Conservation (phyloP, 768 basidiomycete species). For the Podaxis sp. region DNA sequence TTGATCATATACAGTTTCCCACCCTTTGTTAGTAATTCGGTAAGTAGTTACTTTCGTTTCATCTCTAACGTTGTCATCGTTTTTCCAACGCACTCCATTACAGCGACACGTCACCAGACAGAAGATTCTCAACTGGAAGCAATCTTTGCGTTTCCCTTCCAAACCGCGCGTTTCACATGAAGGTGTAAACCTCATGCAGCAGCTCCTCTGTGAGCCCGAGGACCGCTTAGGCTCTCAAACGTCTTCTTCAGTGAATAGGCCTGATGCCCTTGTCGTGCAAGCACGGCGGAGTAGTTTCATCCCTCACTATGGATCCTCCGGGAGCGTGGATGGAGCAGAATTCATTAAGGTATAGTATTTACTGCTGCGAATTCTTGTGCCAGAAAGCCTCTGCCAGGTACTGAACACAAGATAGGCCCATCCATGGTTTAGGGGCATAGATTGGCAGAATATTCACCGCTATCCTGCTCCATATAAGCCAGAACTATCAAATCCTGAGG, state of each 20-base stretch:
- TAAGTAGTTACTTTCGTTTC: constrained; percentile 35
- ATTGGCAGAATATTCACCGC: constrained; percentile 85
- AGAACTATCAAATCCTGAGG: constrained; percentile 75
- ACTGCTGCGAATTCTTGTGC: constrained; percentile 6
- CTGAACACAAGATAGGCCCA: constrained; percentile 55
- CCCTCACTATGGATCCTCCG: constrained; percentile 41
- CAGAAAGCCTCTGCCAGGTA: constrained; percentile 7
- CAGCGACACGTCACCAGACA: constrained; percentile 93
- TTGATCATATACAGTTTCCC: constrained; percentile 64
- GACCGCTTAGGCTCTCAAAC: constrained; percentile 85
- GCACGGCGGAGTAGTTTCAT: constrained; percentile 76
- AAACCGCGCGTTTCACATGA: constrained; percentile 84
- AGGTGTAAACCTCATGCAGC: constrained; percentile 84
- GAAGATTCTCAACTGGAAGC: constrained; percentile 96
- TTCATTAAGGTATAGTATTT: constrained; percentile 72
- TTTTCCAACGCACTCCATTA: constrained; percentile 19
- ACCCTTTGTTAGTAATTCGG: constrained; percentile 93
- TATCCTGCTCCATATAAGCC: constrained; percentile 89
- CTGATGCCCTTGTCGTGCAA: constrained; percentile 75
- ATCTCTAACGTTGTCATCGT: constrained; percentile 17
- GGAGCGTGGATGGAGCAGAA: constrained; percentile 81
- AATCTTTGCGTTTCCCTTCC: constrained; percentile 81
- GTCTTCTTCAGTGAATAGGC: constrained; percentile 65
- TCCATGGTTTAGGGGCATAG: constrained; percentile 88
- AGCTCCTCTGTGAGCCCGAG: constrained; percentile 92